Base-by-base conservation (phyloP, 1,284 basidiomycete species). In the Sphaerobolus stellatus region DNA sequence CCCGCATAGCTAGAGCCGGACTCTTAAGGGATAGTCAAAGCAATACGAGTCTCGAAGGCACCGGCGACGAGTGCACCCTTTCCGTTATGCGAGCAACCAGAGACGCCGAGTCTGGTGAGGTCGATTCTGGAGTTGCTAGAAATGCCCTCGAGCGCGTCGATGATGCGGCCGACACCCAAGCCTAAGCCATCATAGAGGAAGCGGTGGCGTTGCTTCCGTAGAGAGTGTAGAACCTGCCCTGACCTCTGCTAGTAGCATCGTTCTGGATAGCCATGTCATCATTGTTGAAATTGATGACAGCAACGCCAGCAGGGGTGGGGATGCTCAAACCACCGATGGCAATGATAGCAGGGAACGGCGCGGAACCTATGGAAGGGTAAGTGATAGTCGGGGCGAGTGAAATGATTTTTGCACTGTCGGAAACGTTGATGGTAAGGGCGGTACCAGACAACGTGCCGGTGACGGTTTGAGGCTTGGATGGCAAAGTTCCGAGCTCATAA, bases 21-120 rank as follows among this genome's bases (percentile, higher is more conserved):
- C 64, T 81, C 80, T 64, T 81, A 78, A 11, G 79, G 78, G 61
- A 82, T 78, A 11, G 79, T 81, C 55, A 81, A 70, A 5, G 76
- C 77, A 58, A 82, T 74, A 56, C 80, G 78, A 5, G 67, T 62
- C 59, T 81, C 79, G 61, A 81, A 77, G 22, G 79, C 79, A 50
- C 80, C 79, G 16, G 75, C 79, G 50, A 80, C 73, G 40, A 81
- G 69, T 3, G 80, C 79, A 56, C 79, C 80, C 66, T 81, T 81
- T 48, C 80, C 80, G 61, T 81, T 74, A 46, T 78, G 71, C 25
- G 79, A 81, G 66, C 80, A 82, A 11, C 80, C 80, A 1, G 79
- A 79, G 22, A 81, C 79, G 18, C 70, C 81, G 54, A 83, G 69
- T 56, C 68, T 70, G 48, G 65, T 63, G 24, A 74, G 63, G 64